Percentiles rank a stretch among this genome's conserved stretches.
phyloP scores from a whole-genome alignment of 2,329 filamentous ascomycete species.

The Venturia carpophila region DNA sequence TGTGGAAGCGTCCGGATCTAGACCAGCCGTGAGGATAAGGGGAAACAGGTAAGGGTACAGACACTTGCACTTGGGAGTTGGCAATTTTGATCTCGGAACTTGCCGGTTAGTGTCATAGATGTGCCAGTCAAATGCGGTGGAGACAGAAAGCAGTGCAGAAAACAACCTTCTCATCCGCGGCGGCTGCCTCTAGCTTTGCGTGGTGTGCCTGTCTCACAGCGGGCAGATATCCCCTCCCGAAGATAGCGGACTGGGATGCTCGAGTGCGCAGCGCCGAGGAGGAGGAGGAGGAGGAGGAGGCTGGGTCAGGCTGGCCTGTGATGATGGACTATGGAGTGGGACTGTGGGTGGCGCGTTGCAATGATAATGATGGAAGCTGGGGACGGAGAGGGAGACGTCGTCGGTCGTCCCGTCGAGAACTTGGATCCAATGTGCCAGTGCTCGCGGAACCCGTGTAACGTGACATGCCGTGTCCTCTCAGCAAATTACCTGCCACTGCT shows the following conservation, averaged over 20 bases:
- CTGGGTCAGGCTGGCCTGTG: not conserved
- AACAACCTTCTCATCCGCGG: not conserved
- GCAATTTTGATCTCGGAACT: not conserved
- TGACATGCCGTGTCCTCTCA: not conserved
- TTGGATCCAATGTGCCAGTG: too few species aligned
- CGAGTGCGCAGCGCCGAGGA: not conserved
- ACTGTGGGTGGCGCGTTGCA: not conserved
- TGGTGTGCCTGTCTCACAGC: not conserved
- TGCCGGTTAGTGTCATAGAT: not conserved
- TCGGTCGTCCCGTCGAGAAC: too few species aligned
- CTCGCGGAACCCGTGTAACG: not conserved
- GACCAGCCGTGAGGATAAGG: not conserved
- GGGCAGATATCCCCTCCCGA: not conserved
- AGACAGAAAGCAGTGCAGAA: not conserved
- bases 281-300: not conserved
- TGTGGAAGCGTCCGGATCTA: not conserved
- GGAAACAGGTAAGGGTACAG: not conserved
- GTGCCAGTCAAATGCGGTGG: not conserved
- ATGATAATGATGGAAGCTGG: not conserved
- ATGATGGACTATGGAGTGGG: not conserved
- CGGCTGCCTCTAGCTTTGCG: not conserved
- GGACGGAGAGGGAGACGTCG: not conserved
- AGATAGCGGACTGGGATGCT: not conserved
- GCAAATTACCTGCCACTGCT: not conserved
- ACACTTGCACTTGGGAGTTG: too few species aligned